phyloP scores from a whole-genome alignment of 2,329 filamentous ascomycete genomes.

The Botrytis hyacinthi region DNA sequence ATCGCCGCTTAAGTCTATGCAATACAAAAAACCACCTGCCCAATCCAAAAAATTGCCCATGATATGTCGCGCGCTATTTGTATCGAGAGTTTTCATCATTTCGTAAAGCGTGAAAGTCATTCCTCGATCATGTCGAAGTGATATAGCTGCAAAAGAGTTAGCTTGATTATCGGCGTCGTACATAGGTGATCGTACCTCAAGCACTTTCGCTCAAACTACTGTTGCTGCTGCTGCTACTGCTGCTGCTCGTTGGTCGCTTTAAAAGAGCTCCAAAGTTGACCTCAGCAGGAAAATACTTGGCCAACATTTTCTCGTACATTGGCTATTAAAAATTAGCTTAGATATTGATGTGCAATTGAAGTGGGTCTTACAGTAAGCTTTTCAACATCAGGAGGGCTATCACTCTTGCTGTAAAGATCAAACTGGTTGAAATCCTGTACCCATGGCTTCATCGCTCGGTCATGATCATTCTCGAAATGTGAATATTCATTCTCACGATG shows the following conservation, averaged over 20 bases:
- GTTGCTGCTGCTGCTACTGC: not conserved
- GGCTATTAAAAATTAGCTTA: constrained; percentile 45
- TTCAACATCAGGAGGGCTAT: constrained; percentile 72
- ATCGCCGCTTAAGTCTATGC: not conserved
- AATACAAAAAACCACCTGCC: not conserved
- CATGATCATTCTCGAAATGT: constrained; percentile 81
- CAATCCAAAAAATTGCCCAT: not conserved
- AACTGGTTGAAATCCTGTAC: constrained; percentile 89
- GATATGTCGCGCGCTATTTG: not conserved
- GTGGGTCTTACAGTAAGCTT: constrained; percentile 63
- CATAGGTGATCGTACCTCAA: not conserved
- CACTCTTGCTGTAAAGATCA: constrained; percentile 88
- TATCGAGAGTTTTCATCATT: constrained; percentile 40
- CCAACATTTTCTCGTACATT: not conserved
- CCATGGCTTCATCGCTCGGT: constrained; percentile 41
- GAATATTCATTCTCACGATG: constrained; percentile 77
- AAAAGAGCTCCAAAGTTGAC: not conserved
- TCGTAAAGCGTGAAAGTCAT: not conserved
- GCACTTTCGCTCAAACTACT: not conserved
- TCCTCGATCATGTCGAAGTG: not conserved
- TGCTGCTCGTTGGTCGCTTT: not conserved
- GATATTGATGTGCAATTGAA: not conserved
- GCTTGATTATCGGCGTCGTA: not conserved
- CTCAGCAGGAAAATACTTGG: not conserved
- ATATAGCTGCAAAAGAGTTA: not conserved